Base-by-base conservation (phyloP, 805 yeast genomes). In the Yarrowia hollandica region DNA sequence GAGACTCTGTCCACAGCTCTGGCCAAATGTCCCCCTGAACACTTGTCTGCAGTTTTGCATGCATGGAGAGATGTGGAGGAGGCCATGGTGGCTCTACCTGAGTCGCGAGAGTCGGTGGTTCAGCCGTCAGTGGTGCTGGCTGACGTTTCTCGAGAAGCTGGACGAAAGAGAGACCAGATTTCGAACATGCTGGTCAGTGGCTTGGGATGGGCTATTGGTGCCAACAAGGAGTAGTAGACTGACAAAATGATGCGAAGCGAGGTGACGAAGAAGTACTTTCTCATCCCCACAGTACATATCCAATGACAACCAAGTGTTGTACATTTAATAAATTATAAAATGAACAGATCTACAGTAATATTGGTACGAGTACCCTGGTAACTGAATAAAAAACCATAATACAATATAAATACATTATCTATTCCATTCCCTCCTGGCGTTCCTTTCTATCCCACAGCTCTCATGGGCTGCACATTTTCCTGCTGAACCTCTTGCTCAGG, bases 181-280 rank as follows among this genome's bases (percentile, higher is more conserved):
- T 77, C 82, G 10, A 78, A 75, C 60, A 65, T 82, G 60, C 71
- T 82, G 59, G 83, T 79, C 2, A 75, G 80, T 22, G 85, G 85
- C 0, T 68, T 82, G 26, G 85, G 85, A 4, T 82, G 86, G 86
- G 85, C 85, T 3, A 79, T 82, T 63, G 85, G 85, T 5, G 85
- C 85, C 4, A 65, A 61, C 26, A 60, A 52, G 26, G 26, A 37
- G 10, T 35, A 44, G 18, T 8, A 5, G 8, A 9, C 2, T n/a
- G 2, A 23, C 30, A 5, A 5, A 26, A 26, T 10, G 30, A 26
- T 26, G 30, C 30, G 30, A 26, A 10, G 30, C n/a, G n/a, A n/a
- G n/a, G n/a, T n/a, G n/a, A n/a, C n/a, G n/a, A n/a, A n/a, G n/a
- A n/a, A n/a, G n/a, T n/a, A n/a, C n/a, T n/a, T n/a, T n/a, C n/a